phyloP scores from a whole-genome alignment of 2,329 filamentous ascomycete genomes.

The Fusarium ramigenum region DNA sequence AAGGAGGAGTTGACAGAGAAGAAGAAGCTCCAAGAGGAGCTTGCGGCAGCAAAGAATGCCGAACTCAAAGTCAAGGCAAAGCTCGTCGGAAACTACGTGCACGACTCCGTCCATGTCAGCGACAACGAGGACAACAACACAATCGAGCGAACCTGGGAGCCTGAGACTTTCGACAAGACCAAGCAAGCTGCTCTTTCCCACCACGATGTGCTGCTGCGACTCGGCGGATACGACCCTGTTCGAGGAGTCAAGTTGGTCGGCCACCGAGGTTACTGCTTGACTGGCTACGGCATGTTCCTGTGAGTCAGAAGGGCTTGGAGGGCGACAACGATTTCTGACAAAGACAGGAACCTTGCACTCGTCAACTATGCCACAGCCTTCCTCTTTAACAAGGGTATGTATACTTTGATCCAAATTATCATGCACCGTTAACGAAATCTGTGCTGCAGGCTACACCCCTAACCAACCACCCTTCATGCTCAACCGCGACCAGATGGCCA shows the following conservation, averaged over 20 bases:
- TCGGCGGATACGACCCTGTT: slow-evolving; percentile 93
- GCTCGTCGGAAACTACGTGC: slow-evolving; percentile 77
- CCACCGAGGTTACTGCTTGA: slow-evolving; percentile 93
- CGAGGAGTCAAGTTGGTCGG: slow-evolving; percentile 94
- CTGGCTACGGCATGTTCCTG: slow-evolving; percentile 87
- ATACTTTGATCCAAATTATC: not conserved
- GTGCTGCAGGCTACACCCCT: slow-evolving; percentile 73
- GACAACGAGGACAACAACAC: slow-evolving; percentile 90
- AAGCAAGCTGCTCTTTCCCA: slow-evolving; percentile 86
- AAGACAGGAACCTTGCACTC: slow-evolving; percentile 77
- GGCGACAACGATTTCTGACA: slow-evolving; percentile 15
- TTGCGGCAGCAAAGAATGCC: slow-evolving; percentile 78
- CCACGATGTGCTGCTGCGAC: slow-evolving; percentile 88
- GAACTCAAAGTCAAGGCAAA: slow-evolving; percentile 81
- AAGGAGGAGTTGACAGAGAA: slow-evolving; percentile 82
- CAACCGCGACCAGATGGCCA: slow-evolving; percentile 94
- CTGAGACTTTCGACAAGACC: slow-evolving; percentile 76
- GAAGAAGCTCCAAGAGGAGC: slow-evolving; percentile 81
- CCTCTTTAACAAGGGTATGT: slow-evolving; percentile 56
- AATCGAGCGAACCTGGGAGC: slow-evolving; percentile 80
- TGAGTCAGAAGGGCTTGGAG: slow-evolving; percentile 7
- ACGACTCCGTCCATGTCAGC: slow-evolving; percentile 84
- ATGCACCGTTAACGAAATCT: slow-evolving; percentile 5
- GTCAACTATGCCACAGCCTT: slow-evolving; percentile 96
- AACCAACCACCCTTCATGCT: slow-evolving; percentile 94